These are phyloP conservation scores for Hemileia vastatrix DNA, from an alignment of 1,284 basidiomycete genomes.

Conservation along the genomic window DNA sequence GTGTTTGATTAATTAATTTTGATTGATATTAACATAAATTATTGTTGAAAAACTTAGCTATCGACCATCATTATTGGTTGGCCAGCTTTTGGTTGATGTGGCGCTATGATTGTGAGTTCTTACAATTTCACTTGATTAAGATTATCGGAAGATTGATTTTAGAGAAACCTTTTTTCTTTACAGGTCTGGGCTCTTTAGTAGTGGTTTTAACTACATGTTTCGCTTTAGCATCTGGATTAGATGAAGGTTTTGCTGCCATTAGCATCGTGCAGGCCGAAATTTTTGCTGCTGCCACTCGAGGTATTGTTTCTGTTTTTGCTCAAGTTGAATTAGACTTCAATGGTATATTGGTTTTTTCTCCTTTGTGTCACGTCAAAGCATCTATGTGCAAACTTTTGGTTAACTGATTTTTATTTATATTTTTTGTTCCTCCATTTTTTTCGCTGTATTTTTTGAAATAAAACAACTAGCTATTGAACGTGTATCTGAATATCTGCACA, in stretches of 20 bases:
- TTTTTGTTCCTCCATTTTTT: not conserved
- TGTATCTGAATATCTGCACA: constrained; percentile 34
- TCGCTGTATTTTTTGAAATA: too few species aligned
- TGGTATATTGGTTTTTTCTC: constrained; percentile 18
- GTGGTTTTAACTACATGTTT: constrained; percentile 21
- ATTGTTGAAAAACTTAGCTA: constrained; percentile 51
- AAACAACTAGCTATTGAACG: constrained; percentile 36
- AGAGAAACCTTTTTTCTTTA: not conserved
- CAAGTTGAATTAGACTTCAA: constrained; percentile 56
- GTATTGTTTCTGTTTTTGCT: constrained; percentile 48
- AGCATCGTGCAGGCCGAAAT: constrained; percentile 54
- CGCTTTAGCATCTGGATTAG: constrained; percentile 10
- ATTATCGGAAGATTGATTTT: not conserved
- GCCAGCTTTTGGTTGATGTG: constrained; percentile 55
- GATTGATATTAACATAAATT: not conserved
- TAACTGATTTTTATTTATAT: not conserved
- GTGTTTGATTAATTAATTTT: constrained; percentile 1
- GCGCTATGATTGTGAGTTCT: constrained; percentile 58
- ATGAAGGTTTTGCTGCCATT: constrained; percentile 21
- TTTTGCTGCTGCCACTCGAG: constrained; percentile 59
- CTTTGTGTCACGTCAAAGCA: not conserved
- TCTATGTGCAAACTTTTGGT: not conserved
- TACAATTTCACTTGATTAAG: not conserved
- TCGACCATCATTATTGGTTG: constrained; percentile 25
- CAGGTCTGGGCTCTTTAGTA: constrained; percentile 45